Conservation (phyloP, 2,329 filamentous ascomycete species). For the Alternaria angustiovoidea region DNA sequence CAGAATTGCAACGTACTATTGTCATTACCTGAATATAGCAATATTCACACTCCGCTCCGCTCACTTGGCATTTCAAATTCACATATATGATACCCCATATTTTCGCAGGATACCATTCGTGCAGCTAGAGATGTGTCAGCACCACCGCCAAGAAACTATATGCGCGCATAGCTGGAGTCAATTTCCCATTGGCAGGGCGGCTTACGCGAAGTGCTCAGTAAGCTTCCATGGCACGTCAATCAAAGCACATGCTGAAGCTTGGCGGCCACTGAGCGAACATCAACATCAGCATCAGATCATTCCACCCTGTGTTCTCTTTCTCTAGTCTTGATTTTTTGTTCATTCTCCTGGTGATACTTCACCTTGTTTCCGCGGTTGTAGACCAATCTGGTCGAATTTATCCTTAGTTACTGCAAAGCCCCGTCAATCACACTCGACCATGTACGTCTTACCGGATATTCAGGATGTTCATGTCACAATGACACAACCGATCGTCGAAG, state of each 20-base stretch:
- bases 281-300: constrained; percentile 20
- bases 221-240: constrained; percentile 25
- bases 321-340: constrained; percentile 3
- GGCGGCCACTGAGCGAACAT: constrained; percentile 9
- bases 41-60: constrained; percentile 4
- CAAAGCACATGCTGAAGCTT: constrained; percentile 16
- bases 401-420: not conserved
- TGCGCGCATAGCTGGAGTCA: not conserved
- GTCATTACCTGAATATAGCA: not conserved
- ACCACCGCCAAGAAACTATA: constrained; percentile 4
- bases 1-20: not conserved
- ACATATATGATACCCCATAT: not conserved
- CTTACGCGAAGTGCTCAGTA: constrained; percentile 27
- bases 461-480: constrained; percentile 1
- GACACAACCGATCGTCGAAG: constrained; percentile 5
- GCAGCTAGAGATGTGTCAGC: constrained; percentile 15
- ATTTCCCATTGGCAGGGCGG: constrained; percentile 11
- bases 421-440: not conserved
- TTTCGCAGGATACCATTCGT: not conserved
- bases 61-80: constrained; percentile 4
- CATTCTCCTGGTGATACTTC: constrained; percentile 7
- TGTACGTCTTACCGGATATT: constrained; percentile 7
- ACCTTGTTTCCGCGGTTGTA: constrained; percentile 4
- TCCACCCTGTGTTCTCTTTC: not conserved
- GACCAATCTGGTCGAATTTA: not conserved